Percentiles rank a stretch among this genome's conserved stretches.
Evolutionary conservation across 331 rosid species (phyloP).

Genomic region (Stylosanthes scabra): DNA sequence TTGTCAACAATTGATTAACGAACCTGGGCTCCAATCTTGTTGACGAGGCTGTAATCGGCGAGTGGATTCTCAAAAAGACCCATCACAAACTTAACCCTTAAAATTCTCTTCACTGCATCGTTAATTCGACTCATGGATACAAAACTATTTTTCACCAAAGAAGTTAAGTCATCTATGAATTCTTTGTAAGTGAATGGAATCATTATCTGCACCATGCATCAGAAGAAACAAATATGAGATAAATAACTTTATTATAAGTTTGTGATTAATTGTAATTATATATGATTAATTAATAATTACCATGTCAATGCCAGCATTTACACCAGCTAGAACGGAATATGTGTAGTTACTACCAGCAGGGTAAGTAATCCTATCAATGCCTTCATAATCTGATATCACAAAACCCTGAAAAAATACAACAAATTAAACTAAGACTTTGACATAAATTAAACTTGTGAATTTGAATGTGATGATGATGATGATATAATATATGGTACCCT

Average conservation of each 20-base stretch:
- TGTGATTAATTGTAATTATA: too few species aligned
- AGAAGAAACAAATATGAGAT: not conserved
- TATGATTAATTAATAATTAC: constrained; percentile 10
- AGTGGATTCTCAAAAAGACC: constrained; percentile 55
- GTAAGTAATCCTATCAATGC: constrained; percentile 51
- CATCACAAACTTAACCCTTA: constrained; percentile 50
- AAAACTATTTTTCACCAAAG: constrained; percentile 38
- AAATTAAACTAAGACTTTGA: not conserved
- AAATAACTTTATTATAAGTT: not conserved
- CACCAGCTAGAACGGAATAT: constrained; percentile 35
- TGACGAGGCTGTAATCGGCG: constrained; percentile 45
- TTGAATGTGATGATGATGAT: not conserved
- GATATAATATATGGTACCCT: constrained; percentile 37
- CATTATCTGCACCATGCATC: constrained; percentile 44
- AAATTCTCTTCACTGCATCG: constrained; percentile 53
- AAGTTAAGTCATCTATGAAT: constrained; percentile 43
- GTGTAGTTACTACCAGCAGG: constrained; percentile 48
- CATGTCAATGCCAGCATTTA: constrained; percentile 56
- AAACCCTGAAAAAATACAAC: constrained; percentile 40
- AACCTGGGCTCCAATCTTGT: constrained; percentile 49
- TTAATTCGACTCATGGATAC: constrained; percentile 48
- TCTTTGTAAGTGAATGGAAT: constrained; percentile 47
- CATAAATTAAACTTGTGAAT: not conserved
- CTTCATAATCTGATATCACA: constrained; percentile 53
- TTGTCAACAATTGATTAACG: not conserved